Base-by-base conservation (phyloP, 2,329 filamentous ascomycete species). In the Aspergillus fumigatus region DNA sequence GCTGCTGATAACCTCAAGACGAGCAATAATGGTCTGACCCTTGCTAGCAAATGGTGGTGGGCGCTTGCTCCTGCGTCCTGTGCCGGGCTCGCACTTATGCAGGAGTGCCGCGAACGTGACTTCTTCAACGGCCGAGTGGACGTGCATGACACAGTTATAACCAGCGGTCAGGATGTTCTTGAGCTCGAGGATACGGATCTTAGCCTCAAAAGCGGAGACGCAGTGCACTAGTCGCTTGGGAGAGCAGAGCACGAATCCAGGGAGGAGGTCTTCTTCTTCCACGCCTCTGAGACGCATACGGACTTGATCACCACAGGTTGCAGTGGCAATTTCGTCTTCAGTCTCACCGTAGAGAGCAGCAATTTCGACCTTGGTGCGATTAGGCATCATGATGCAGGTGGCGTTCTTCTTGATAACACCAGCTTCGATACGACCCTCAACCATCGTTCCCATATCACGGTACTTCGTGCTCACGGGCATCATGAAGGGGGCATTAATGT, bases 401-500 rank as follows among this genome's bases (percentile, higher is more conserved):
- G 88, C 87, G 59, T 88, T 88, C 83, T 97, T 97, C 81, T 94
- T 94, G 74, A 96, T 82, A 49, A 97, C 89, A 73, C 92, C 93
- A 19, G 92, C 89, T 76, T 99, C 94, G 63, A 99, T 89, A 82
- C 97, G 96, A 64, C 94, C 94, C 79, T 99, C 95, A 45, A 97
- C 85, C 84, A 99, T 92, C 60, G 94, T 99, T 67, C 94, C 94
- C 83, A 99, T 88, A 73, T 99, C 95, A 67, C 89, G 86, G 80
- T 97, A 99, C 79, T 99, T 99, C 76, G 90, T 91, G 62, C 89
- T 90, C 62, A 99, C 83, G 8, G 94, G 90, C 92, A 99, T 97
- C 94, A 99, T 97, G 82, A 99, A 97, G 9, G 94, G 93, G 1
- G 94, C 94, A 67, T 96, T 96, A 67, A 97, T 78, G 81, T 97